Conservation (phyloP, 352 stramenopile species). For the Globisporangium rhizosaccharum region DNA sequence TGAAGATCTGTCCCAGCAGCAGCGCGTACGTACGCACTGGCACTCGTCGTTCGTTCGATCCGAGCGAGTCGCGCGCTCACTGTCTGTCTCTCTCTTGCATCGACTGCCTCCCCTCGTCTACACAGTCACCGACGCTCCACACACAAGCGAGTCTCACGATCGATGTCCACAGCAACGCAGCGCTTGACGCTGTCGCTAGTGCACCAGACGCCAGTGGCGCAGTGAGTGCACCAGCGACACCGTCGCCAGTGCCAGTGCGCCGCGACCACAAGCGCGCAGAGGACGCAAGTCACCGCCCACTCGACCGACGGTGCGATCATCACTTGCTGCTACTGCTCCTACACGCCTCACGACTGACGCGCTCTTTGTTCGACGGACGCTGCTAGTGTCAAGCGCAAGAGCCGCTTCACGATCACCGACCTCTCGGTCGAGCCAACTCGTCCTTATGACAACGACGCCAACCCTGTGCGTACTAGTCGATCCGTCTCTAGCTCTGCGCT, state of each 20-base stretch:
- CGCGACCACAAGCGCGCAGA: background rate
- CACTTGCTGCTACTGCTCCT: background rate
- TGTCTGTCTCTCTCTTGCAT: no score
- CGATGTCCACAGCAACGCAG: background rate
- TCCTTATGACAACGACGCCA: background rate
- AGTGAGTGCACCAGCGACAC: background rate
- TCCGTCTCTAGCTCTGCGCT: background rate
- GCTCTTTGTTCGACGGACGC: background rate
- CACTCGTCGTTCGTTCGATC: no score
- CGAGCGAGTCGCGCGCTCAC: no score
- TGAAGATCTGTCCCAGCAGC: no score
- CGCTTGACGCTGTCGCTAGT: background rate
- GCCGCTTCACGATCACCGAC: conserved; percentile 85
- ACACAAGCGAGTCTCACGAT: background rate
- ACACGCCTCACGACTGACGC: background rate
- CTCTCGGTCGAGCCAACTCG: conserved; percentile 45
- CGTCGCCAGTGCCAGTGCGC: background rate
- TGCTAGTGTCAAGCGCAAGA: conserved; percentile 60
- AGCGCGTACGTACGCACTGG: no score
- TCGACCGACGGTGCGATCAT: background rate
- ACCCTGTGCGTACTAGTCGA: background rate
- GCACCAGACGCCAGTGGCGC: background rate
- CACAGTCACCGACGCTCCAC: no score
- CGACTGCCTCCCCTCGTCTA: no score
- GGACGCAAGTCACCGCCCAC: background rate